Evolutionary conservation across 768 basidiomycete species (phyloP), one percentile per base, ranked within the genome.

Genomic region (Pluteus cervinus): DNA sequence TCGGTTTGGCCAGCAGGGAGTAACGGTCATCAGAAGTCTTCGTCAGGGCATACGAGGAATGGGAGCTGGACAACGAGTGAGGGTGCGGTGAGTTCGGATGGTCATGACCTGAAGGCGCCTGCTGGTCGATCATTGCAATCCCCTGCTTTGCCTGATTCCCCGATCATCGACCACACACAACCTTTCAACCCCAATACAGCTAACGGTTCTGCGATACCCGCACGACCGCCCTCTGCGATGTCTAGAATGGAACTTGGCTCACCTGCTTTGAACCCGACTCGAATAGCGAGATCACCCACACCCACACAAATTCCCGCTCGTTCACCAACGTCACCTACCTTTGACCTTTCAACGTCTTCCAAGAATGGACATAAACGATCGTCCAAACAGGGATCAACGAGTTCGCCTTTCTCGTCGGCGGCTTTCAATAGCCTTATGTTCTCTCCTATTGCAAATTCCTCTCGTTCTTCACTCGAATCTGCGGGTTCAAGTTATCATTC

Each of bases 401-500:
- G 68, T 28, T 71, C 73, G 33, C 75, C 77, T 33, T 71, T 73
- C 53, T 61, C 69, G 32, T 63, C 73, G 20, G 66, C 64, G 30
- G 57, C 72, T 24, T 73, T 72, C 24, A 73, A 76, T 37, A 71
- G 74, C 2, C 69, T 82, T 35, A 64, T 81, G n/a, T 71, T 89
- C 36, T 79, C 81, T 24, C 79, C 84, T 4, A 59, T 83, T 12
- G 72, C 71, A 11, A 88, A 80, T 44, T 83, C 84, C 5, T 89
- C 87, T 20, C 73, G 79, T 20, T 84, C 86, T 10, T 90, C 88
- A 5, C 60, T 90, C 15, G 84, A 80, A 41, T 88, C 86, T 7
- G 71, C 69, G 24, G 86, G 88, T 11, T 91, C 88, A 3, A 90
- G 88, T 57, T 90, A 86, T 55, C 86, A 89, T 53, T 86, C 86